A percentile compares a stretch with the other conserved stretches of the same genome.
phyloP scores from a whole-genome alignment of 2,329 filamentous ascomycete genomes.

The Sporothrix curviconia region DNA sequence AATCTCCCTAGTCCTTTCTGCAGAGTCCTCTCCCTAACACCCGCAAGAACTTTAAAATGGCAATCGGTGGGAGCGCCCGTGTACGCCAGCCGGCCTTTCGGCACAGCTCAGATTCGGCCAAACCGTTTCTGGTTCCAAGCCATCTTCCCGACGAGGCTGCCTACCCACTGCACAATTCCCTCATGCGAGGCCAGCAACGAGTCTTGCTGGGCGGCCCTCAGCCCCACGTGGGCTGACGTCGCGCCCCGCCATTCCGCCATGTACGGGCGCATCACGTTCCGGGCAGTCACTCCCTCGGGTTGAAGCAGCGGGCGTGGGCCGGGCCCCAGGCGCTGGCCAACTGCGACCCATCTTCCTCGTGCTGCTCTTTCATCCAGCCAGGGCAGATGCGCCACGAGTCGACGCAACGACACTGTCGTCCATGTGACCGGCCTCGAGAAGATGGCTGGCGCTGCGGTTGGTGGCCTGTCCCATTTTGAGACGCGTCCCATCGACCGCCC shows the following conservation, averaged over 20 bases:
- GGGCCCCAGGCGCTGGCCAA: slow-evolving; percentile 22
- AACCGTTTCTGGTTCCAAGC: neutral
- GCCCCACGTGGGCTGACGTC: no score
- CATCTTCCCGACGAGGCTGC: slow-evolving; percentile 13
- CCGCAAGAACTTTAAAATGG: no score
- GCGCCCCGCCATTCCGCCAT: no score
- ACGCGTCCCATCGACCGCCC: slow-evolving; percentile 1
- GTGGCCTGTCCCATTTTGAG: slow-evolving; percentile 19
- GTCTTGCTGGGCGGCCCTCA: slow-evolving; percentile 4
- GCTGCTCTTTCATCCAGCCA: slow-evolving; percentile 21
- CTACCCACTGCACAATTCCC: slow-evolving; percentile 18
- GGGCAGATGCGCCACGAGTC: slow-evolving; percentile 21
- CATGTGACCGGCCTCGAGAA: slow-evolving; percentile 32
- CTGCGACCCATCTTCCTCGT: slow-evolving; percentile 23
- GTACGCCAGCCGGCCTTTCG: neutral
- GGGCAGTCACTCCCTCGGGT: no score
- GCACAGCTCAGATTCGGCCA: neutral
- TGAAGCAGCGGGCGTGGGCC: no score
- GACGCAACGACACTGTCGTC: slow-evolving; percentile 8
- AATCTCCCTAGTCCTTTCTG: no score
- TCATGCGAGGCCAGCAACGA: slow-evolving; percentile 24
- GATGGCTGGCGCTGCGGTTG: slow-evolving; percentile 33
- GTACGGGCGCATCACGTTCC: no score
- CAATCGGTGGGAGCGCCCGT: no score
- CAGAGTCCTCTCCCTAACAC: no score